Evolutionary conservation across 2,329 filamentous ascomycete genomes (phyloP), one percentile per base, ranked within the genome.

Genomic region (Curvularia spicifera): DNA sequence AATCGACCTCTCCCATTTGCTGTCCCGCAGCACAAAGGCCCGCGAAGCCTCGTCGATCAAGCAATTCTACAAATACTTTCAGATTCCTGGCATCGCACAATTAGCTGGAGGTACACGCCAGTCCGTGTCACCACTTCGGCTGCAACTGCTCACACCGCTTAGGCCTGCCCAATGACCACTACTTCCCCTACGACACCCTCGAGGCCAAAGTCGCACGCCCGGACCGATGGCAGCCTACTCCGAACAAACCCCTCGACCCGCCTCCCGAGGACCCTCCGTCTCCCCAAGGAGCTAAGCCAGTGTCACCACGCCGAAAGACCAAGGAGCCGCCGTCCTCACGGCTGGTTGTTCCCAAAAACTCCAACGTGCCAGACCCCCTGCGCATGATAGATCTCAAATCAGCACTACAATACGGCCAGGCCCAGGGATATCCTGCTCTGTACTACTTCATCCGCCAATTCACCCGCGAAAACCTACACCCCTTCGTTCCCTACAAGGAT

Each of bases 111-210:
- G 85, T 84, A 73, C 22, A 54, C 47, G 22, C 28, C 6, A 13
- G 4, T 10, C 33, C 4, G 15, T 7, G 40, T 10, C 4, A 4
- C 4, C 4, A 4, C 26, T 2, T 24, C 39, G 31, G 22, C 31
- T 39, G 22, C n/a, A 24, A 28, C 51, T 57, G 56, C 70, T 71
- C 45, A 71, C 57, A 18, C 15, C 48, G 20, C 29, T 6, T 63
- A 93, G 91, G 91, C 59, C 85, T 96, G 22, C 93, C 93, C 15
- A 89, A 95, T 76, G 82, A 89, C 39, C 84, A 85, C 57, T 91
- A 91, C 79, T 97, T 97, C 72, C 93, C 93, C 8, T 97, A 90
- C 77, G 93, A 97, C 70, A 95, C 92, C 0, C 86, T 97, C 62
- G 91, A 96, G 78, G 91, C 93, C 40, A 87, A 89, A 64, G 86